A percentile compares a stretch with the other conserved stretches of the same genome.
Conservation (phyloP, 805 yeast genomes). For the Candida glaebosa region DNA sequence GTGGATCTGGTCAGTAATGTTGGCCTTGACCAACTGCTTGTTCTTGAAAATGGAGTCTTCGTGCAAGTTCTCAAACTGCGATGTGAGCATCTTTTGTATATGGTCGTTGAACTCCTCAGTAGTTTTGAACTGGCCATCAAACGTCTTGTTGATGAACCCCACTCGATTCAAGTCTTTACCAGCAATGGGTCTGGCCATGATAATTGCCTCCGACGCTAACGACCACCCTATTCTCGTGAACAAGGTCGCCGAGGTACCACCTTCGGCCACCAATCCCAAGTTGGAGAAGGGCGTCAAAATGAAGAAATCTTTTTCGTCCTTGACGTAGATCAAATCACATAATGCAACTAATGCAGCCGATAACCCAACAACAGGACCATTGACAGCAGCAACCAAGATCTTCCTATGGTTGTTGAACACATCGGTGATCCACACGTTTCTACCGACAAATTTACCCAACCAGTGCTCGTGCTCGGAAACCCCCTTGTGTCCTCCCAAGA, state of each 20-base stretch:
- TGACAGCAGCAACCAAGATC: constrained; percentile 66
- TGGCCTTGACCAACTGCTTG: constrained; percentile 39
- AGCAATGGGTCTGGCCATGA: constrained; percentile 62
- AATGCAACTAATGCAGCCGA: constrained; percentile 70
- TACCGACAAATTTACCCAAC: constrained; percentile 59
- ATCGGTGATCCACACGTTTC: constrained; percentile 67
- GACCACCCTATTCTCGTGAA: constrained; percentile 70
- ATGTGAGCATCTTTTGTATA: constrained; percentile 32
- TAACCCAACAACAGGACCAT: constrained; percentile 86
- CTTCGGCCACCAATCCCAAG: constrained; percentile 81
- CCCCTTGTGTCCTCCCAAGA: constrained; percentile 25
- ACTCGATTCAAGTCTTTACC: constrained; percentile 53
- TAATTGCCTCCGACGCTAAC: constrained; percentile 66
- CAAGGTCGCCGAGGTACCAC: constrained; percentile 67
- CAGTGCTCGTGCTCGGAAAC: constrained; percentile 37
- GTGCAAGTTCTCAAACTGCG: constrained; percentile 42
- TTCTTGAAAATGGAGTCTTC: constrained; percentile 37
- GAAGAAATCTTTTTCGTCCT: constrained; percentile 52
- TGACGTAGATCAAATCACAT: constrained; percentile 73
- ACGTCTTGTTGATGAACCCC: constrained; percentile 64
- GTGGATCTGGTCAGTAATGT: constrained; percentile 36
- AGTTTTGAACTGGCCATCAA: constrained; percentile 30
- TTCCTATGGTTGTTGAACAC: constrained; percentile 69
- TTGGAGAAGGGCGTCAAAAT: constrained; percentile 76
- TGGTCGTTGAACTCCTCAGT: constrained; percentile 42